Conservation (phyloP, 306 rosid genomes). For the Begonia masoniana region DNA sequence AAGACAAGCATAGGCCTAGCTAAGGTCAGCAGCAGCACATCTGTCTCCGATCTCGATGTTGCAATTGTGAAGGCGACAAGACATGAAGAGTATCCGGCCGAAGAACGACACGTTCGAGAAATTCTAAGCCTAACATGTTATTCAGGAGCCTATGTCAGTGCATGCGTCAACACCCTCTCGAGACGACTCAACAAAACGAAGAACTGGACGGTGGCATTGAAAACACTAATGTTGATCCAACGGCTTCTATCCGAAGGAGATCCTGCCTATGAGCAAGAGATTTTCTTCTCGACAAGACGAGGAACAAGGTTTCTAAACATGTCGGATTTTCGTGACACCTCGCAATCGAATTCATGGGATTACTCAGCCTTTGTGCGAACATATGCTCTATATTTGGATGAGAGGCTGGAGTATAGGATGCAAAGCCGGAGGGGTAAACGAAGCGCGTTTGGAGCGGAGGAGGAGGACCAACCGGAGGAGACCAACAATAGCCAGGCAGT, state of each 20-base stretch:
- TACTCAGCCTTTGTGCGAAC: constrained; percentile 75
- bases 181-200: constrained; percentile 70
- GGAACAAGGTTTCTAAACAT: constrained; percentile 86
- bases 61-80: constrained; percentile 89
- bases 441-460: constrained; percentile 24
- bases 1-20: constrained; percentile 88
- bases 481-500: constrained; percentile 4
- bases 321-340: constrained; percentile 71
- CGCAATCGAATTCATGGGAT: constrained; percentile 51
- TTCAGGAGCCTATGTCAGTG: constrained; percentile 53
- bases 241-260: constrained; percentile 69
- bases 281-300: constrained; percentile 76
- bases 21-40: constrained; percentile 68
- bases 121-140: constrained; percentile 82
- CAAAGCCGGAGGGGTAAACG: constrained; percentile 63
- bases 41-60: constrained; percentile 75
- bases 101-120: constrained; percentile 65
- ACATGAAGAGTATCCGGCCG: constrained; percentile 71
- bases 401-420: constrained; percentile 81
- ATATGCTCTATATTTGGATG: constrained; percentile 62
- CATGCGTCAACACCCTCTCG: constrained; percentile 65
- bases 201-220: constrained; percentile 76
- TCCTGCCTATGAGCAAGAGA: constrained; percentile 88
- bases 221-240: constrained; percentile 59
- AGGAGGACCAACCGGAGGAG: not conserved